Percentiles rank a stretch among this genome's conserved stretches.
Evolutionary conservation across 768 basidiomycete genomes (phyloP).

Genomic region (Suillus variegatus): DNA sequence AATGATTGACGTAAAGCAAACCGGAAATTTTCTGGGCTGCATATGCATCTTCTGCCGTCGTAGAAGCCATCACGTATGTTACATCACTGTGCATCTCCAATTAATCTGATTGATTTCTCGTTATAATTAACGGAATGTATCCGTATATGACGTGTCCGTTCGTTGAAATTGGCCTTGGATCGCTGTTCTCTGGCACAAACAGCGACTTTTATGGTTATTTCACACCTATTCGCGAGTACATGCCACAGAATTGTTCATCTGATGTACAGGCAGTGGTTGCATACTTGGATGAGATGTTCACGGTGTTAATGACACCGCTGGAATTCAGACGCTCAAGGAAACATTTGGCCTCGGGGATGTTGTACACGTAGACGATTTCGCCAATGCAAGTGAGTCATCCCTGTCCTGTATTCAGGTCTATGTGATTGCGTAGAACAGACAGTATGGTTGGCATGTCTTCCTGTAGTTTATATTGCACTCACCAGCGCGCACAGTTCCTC

Average conservation of each 20-base stretch:
- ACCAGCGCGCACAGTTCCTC: background rate
- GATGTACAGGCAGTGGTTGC: constrained; percentile 66
- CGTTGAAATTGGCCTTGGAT: no score
- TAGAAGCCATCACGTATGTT: constrained; percentile 44
- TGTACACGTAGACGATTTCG: constrained; percentile 67
- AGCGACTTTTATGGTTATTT: constrained; percentile 51
- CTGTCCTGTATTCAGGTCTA: background rate
- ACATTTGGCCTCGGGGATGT: constrained; percentile 58
- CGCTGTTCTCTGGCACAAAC: no score
- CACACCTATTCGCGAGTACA: constrained; percentile 66
- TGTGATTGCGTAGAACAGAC: background rate
- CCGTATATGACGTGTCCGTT: background rate
- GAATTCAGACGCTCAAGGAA: constrained; percentile 56
- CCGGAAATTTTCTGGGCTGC: constrained; percentile 43
- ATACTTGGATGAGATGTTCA: constrained; percentile 61
- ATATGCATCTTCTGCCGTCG: constrained; percentile 49
- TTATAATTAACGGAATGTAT: background rate
- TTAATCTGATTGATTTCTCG: background rate
- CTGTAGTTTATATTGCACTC: background rate
- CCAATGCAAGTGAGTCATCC: constrained; percentile 47
- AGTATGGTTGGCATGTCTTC: background rate
- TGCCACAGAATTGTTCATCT: constrained; percentile 74
- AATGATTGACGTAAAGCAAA: constrained; percentile 27
- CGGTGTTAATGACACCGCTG: constrained; percentile 40
- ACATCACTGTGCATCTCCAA: constrained; percentile 3